Base-by-base conservation (phyloP, 495 filamentous ascomycete species). In the Parathielavia appendiculata region DNA sequence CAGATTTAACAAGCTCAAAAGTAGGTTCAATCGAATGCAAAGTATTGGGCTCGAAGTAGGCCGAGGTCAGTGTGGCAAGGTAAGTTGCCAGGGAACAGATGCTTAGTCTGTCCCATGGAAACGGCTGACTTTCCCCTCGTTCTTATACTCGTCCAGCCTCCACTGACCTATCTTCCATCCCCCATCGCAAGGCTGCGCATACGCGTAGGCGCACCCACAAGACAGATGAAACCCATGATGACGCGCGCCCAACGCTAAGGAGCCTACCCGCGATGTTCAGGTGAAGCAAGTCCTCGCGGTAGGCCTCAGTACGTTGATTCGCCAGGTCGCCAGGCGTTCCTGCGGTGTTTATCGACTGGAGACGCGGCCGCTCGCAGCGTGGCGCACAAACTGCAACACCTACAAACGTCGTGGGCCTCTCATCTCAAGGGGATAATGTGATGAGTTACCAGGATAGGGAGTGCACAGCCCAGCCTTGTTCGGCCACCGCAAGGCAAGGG, bases 241-340 rank as follows among this genome's bases (percentile, higher is more conserved):
- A 30, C 26, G 26, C 26, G 26, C 26, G 26, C 26, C 3, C 26
- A 30, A 30, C 26, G 2, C 26, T 30, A 30, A 30, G 3, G 26
- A 2, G 26, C 26, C 3, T 6, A 6, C 26, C 26, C 26, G 26
- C 26, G 6, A 30, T 30, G 6, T 30, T 30, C 26, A 30, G 26
- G 26, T 30, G 26, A 30, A 30, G 47, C 26, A 30, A 6, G 16
- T 17, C 11, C 30, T 12, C 12, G 13, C 46, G 9, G 48, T 51
- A 51, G 48, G 48, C 48, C 48, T 51, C 59, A 47, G 26, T 30
- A 30, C 26, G 26, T 30, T 30, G 26, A 30, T 30, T 30, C 26
- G 26, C 26, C 26, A 2, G 26, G 3, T 30, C 6, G 26, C 26
- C 26, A 30, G 26, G 26, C 26, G 26, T 30, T 30, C 26, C 26